phyloP scores from a whole-genome alignment of 108 stramenopile species.

The Halocafeteria seosinensis region DNA sequence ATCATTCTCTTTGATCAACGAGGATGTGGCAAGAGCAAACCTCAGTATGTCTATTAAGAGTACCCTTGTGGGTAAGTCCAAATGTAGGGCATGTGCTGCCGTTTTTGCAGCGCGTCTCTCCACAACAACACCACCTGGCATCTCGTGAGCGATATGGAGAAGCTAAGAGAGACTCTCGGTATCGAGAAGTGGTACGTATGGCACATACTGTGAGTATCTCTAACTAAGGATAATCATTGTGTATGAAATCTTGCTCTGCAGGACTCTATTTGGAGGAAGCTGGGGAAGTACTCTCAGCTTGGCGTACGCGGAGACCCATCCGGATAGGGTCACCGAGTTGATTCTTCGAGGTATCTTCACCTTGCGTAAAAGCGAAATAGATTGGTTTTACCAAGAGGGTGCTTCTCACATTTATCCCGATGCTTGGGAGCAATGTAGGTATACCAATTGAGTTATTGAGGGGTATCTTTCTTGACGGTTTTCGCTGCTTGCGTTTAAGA shows the following conservation, averaged over 20 bases:
- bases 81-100: neutral
- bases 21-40: constrained; percentile 42
- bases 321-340: neutral
- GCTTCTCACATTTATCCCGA: neutral
- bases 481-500: no score
- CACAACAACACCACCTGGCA: constrained; percentile 15
- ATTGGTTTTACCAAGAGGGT: neutral
- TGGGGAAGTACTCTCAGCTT: neutral
- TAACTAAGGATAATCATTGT: no score
- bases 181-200: constrained; percentile 48
- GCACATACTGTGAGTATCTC: no score
- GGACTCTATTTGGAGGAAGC: neutral
- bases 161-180: constrained; percentile 33
- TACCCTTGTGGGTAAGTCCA: neutral
- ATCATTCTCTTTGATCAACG: constrained; percentile 63
- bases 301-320: neutral
- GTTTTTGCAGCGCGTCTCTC: neutral
- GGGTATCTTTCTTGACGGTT: no score
- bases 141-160: constrained; percentile 55
- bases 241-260: no score
- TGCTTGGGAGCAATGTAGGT: neutral
- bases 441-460: no score
- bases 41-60: constrained; percentile 18
- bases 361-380: neutral
- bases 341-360: constrained; percentile 6